A percentile compares a stretch with the other conserved stretches of the same genome.
Evolutionary conservation across 2,329 filamentous ascomycete genomes (phyloP).

Genomic region (Lasiodiplodia hormozganensis): DNA sequence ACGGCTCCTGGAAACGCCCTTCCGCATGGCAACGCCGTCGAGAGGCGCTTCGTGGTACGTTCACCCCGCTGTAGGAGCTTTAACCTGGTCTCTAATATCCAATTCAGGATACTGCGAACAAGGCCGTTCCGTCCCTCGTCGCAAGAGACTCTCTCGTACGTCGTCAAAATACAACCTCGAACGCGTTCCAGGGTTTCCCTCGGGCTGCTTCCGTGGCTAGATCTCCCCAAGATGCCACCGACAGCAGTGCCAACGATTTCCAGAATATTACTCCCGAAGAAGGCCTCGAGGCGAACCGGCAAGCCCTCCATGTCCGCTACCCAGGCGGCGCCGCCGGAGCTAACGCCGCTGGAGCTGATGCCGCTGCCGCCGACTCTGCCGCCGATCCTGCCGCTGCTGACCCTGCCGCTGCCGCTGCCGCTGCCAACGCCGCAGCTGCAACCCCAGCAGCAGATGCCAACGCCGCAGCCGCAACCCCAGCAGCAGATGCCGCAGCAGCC

Average conservation of each 20-base stretch:
- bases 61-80: not conserved
- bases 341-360: not conserved
- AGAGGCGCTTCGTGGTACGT: slow-evolving; percentile 15
- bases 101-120: slow-evolving; percentile 9
- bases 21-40: slow-evolving; percentile 11
- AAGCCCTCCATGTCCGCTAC: slow-evolving; percentile 12
- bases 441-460: not conserved
- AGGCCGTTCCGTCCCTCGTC: not conserved
- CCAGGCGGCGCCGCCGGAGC: not conserved
- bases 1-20: slow-evolving; percentile 7
- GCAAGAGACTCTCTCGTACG: slow-evolving; percentile 7
- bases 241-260: slow-evolving; percentile 12
- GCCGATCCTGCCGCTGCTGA: not conserved
- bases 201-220: not conserved
- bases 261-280: slow-evolving; percentile 10
- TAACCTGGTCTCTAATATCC: not conserved
- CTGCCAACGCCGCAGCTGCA: not conserved
- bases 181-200: slow-evolving; percentile 15
- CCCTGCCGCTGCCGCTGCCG: too few species aligned
- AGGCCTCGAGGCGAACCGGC: slow-evolving; percentile 11
- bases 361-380: not conserved
- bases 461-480: not conserved
- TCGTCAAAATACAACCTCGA: slow-evolving; percentile 11
- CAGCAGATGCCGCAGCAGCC: not conserved
- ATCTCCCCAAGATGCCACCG: not conserved